Conservation (phyloP, 2,329 filamentous ascomycete genomes). For the Pleurostoma richardsiae region DNA sequence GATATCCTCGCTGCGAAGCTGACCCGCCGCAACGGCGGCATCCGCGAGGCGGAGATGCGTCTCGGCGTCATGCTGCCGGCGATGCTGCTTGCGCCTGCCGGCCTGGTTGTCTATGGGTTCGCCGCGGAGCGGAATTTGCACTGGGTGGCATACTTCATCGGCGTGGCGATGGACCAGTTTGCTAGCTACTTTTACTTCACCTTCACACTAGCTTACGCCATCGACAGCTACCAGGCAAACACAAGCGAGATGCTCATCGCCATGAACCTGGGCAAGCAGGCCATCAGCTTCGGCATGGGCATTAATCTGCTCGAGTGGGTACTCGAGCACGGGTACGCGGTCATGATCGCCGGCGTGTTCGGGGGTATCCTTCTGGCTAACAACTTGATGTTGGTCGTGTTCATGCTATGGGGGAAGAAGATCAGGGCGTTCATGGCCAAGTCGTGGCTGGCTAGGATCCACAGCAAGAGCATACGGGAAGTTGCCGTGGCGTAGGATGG, state of each 20-base stretch:
- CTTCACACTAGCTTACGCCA: constrained; percentile 55
- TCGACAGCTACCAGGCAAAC: constrained; percentile 53
- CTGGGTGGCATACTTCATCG: constrained; percentile 43
- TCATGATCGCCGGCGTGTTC: constrained; percentile 47
- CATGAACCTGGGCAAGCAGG: constrained; percentile 53
- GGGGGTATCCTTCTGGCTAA: constrained; percentile 41
- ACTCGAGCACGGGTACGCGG: constrained; percentile 38
- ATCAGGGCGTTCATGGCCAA: constrained; percentile 38
- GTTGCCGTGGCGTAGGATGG: neutral
- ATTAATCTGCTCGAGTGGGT: constrained; percentile 47
- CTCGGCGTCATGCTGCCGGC: constrained; percentile 31
- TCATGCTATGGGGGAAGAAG: constrained; percentile 44
- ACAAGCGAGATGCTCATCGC: constrained; percentile 59
- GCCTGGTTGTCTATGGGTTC: constrained; percentile 35
- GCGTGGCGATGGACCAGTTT: constrained; percentile 42
- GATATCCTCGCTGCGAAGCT: constrained; percentile 37
- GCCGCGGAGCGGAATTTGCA: constrained; percentile 31
- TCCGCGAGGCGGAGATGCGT: constrained; percentile 44
- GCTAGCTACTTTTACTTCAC: constrained; percentile 50
- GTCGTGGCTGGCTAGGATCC: constrained; percentile 38
- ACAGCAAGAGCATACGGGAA: constrained; percentile 6
- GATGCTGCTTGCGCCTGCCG: constrained; percentile 31
- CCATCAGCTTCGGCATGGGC: constrained; percentile 48
- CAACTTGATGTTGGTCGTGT: constrained; percentile 41
- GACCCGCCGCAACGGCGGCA: constrained; percentile 35